phyloP scores from a whole-genome alignment of 441 rosid species.

The Mallotus repandus region DNA sequence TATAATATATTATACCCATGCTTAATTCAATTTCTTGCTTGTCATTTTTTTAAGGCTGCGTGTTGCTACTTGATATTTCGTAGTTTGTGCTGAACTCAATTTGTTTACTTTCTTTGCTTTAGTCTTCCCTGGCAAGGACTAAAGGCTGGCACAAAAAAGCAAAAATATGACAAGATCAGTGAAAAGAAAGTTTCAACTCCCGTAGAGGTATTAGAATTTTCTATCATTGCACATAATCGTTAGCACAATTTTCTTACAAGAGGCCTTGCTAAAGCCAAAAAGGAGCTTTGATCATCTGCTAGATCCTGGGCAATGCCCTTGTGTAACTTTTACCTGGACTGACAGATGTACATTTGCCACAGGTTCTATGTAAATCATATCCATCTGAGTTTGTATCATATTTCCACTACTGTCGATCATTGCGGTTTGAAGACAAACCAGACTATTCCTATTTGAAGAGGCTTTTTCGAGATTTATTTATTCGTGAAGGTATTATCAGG shows the following conservation, averaged over 20 bases:
- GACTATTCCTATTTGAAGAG: constrained; percentile 89
- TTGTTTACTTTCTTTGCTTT: constrained; percentile 21
- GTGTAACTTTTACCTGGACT: constrained; percentile 6
- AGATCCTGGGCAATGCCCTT: constrained; percentile 1
- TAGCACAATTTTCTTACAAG: not conserved
- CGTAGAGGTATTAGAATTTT: constrained; percentile 46
- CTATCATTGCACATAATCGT: too few species aligned
- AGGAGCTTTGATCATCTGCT: not conserved
- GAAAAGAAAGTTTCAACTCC: constrained; percentile 79
- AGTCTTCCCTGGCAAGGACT: constrained; percentile 94
- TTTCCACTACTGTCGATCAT: constrained; percentile 81
- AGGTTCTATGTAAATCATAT: constrained; percentile 86
- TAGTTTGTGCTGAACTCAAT: constrained; percentile 10
- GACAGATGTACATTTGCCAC: constrained; percentile 14
- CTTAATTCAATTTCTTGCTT: constrained; percentile 18
- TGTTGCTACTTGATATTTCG: not conserved
- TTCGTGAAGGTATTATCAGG: constrained; percentile 64
- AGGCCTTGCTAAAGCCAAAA: constrained; percentile 11
- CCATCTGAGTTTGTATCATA: constrained; percentile 86
- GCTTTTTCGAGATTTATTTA: constrained; percentile 86
- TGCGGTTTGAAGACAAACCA: constrained; percentile 93
- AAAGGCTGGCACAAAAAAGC: constrained; percentile 85
- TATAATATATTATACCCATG: constrained; percentile 14
- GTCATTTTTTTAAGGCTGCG: too few species aligned
- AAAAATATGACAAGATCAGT: constrained; percentile 79